Percentiles rank a stretch among this genome's conserved stretches.
phyloP scores from a whole-genome alignment of 306 rosid species.

The cucumber (Cucumis sativus) region DNA sequence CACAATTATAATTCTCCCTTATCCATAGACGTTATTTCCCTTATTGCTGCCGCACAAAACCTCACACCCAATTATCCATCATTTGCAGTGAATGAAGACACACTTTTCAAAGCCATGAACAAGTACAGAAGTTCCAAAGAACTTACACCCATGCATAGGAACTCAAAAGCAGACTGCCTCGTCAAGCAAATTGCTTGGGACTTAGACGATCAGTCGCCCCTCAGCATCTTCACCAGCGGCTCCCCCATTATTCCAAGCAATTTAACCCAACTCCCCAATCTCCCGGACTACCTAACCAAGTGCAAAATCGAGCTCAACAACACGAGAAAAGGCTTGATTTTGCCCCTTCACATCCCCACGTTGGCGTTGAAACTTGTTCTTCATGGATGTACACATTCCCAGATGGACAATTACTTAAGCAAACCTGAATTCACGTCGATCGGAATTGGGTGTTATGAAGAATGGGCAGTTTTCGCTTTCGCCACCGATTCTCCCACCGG shows the following conservation, averaged over 20 bases:
- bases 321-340: neutral
- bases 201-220: neutral
- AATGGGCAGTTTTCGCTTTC: constrained; percentile 1
- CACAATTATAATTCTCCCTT: neutral
- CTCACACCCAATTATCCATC: neutral
- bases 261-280: neutral
- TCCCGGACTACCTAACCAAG: neutral
- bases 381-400: neutral
- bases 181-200: neutral
- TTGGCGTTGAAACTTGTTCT: constrained; percentile 1
- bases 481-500: neutral
- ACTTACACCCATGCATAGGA: neutral
- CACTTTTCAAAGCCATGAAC: neutral
- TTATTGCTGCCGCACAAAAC: neutral
- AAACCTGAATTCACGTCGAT: constrained; percentile 2
- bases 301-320: neutral
- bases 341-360: neutral
- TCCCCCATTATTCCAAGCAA: neutral
- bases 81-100: neutral
- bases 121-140: neutral
- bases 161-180: neutral
- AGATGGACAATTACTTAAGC: neutral
- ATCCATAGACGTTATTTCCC: neutral
- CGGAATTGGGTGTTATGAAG: neutral
- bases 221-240: neutral